These are phyloP conservation scores for Penicillium simplicissimum DNA, from an alignment of 495 filamentous ascomycete species.

Conservation along the genomic window DNA sequence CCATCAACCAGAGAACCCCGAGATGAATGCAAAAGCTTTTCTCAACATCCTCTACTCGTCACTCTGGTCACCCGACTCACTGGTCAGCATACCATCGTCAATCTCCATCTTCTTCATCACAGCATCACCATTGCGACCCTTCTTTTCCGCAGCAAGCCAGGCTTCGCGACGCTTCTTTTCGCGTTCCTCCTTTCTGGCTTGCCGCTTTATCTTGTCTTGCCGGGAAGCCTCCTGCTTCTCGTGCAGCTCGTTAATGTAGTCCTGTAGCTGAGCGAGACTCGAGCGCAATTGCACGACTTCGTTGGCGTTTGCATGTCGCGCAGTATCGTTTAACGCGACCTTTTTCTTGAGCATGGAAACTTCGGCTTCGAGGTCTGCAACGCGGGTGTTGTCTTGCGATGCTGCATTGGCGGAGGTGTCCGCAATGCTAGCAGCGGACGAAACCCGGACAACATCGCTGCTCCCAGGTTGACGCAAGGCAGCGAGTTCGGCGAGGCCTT, in stretches of 20 bases:
- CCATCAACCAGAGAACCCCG: slow-evolving; percentile 3
- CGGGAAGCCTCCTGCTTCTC: slow-evolving; percentile 41
- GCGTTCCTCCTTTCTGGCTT: slow-evolving; percentile 45
- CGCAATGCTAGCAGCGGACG: slow-evolving; percentile 11
- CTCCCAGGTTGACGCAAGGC: slow-evolving; percentile 30
- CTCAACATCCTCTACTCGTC: slow-evolving; percentile 29
- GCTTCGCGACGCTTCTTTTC: slow-evolving; percentile 42
- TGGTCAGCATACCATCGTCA: slow-evolving; percentile 37
- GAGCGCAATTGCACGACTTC: slow-evolving; percentile 44
- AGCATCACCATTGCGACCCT: slow-evolving; percentile 46
- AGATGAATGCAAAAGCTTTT: slow-evolving; percentile 10
- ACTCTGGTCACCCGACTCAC: slow-evolving; percentile 42
- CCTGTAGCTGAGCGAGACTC: slow-evolving; percentile 39
- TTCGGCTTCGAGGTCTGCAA: slow-evolving; percentile 38
- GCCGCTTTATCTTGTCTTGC: slow-evolving; percentile 36
- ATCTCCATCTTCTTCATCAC: slow-evolving; percentile 40
- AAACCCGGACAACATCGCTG: slow-evolving; percentile 15
- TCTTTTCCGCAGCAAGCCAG: slow-evolving; percentile 50
- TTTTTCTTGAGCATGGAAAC: slow-evolving; percentile 43
- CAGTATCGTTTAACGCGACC: slow-evolving; percentile 39
- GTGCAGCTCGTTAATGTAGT: slow-evolving; percentile 45
- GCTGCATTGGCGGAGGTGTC: slow-evolving; percentile 18
- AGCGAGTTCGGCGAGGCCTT: slow-evolving; percentile 55
- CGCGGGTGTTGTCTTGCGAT: slow-evolving; percentile 34
- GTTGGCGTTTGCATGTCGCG: slow-evolving; percentile 37